Evolutionary conservation across 768 basidiomycete species (phyloP), one percentile per base, ranked within the genome.

Genomic region (Leccinum disarticulatum): DNA sequence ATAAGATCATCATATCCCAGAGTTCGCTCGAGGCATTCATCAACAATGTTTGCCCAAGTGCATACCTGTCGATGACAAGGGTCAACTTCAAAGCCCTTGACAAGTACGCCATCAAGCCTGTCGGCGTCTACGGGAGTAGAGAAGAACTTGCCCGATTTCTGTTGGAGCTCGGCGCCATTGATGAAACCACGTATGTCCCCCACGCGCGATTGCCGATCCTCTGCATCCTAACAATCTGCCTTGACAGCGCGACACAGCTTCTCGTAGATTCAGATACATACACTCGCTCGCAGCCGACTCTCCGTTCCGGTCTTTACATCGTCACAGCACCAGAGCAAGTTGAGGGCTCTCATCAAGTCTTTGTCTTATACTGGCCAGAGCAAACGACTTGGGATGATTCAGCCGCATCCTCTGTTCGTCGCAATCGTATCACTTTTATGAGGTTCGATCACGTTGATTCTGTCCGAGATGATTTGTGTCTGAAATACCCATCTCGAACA

Each of bases 281-380:
- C 11, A 8, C 11, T 1, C 59, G 55, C 27, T 43, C 38, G 13
- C 57, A 61, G 15, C 68, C 65, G 1, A 15, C 28, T 15, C 68
- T 68, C 36, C 65, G 68, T 7, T 70, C 68, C 4, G 68, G 68
- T 17, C 48, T 68, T 47, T 68, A 68, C 33, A 62, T 68, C 31
- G 3, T 68, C 41, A 59, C 56, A 4, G 30, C 62, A 5, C 54
- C 56, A 17, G 59, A 46, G 19, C 56, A 59, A 31, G 46, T 27
- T 0, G 49, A 15, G 14, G 31, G 6, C 2, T 28, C 49, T 2
- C 67, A 74, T 27, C 66, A 73, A 25, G 53, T 81, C 7, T 83
- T 81, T 53, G 76, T 84, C 14, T 63, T 87, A 6, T 86, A 83
- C 57, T 87, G 87, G 86, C 85, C 85, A 0, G 83, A 87, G 59